Percentiles rank a stretch among this genome's conserved stretches.
phyloP scores from a whole-genome alignment of 2,329 filamentous ascomycete species.

The Magnaporthiopsis rhizophila region DNA sequence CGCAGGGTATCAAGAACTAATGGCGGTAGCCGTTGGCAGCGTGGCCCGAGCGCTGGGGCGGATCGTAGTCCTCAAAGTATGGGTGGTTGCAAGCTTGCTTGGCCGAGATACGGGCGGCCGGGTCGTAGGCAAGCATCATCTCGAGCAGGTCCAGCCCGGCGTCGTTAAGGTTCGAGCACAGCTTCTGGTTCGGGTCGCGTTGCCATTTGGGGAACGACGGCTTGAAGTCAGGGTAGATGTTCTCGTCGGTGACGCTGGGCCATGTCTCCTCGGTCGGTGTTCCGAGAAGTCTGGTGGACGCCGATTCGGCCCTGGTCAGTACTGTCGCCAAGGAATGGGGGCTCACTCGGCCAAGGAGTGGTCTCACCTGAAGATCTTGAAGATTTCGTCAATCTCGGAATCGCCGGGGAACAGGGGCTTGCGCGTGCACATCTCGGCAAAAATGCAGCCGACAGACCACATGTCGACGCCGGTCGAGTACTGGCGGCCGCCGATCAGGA shows the following conservation, averaged over 20 bases:
- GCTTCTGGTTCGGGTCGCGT: conserved; percentile 52
- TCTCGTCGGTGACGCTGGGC: conserved; percentile 62
- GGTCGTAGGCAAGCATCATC: conserved; percentile 72
- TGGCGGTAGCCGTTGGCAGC: conserved; percentile 23
- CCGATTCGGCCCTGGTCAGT: not conserved
- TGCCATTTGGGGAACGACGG: conserved; percentile 80
- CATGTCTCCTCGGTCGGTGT: conserved; percentile 73
- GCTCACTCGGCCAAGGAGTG: conserved; percentile 4
- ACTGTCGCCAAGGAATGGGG: not conserved
- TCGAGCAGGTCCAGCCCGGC: conserved; percentile 58
- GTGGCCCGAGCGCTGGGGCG: conserved; percentile 14
- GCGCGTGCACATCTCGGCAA: conserved; percentile 86
- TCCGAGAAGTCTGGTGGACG: conserved; percentile 52
- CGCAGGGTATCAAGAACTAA: conserved; percentile 1
- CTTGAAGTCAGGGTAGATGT: conserved; percentile 82
- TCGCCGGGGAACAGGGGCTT: conserved; percentile 86
- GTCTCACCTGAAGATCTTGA: conserved; percentile 79
- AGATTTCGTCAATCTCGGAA: conserved; percentile 88
- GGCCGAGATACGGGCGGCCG: conserved; percentile 73
- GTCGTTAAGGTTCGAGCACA: conserved; percentile 66
- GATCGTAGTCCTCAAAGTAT: conserved; percentile 53
- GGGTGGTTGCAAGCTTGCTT: conserved; percentile 80
- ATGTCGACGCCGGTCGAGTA: conserved; percentile 92
- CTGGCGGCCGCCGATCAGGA: conserved; percentile 76
- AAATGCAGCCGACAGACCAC: conserved; percentile 88